phyloP scores from a whole-genome alignment of 257 asterid species.

The Echites panduratus region DNA sequence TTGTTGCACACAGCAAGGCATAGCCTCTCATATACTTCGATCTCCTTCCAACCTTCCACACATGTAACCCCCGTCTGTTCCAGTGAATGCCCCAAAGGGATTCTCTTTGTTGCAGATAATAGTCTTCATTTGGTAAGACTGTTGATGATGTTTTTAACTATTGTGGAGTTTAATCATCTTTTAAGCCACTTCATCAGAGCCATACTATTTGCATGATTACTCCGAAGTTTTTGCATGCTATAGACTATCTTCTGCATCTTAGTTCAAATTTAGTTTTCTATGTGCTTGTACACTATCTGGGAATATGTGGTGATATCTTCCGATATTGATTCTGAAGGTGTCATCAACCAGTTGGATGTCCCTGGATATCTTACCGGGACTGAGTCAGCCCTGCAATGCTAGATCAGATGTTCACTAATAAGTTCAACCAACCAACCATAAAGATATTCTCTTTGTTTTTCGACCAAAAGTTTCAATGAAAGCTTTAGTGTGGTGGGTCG shows the following conservation, averaged over 20 bases:
- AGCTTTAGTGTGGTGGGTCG: background rate
- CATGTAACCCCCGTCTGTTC: conserved; percentile 95
- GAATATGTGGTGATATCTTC: background rate
- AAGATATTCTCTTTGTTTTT: background rate
- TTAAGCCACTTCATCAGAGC: background rate
- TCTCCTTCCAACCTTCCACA: conserved; percentile 92
- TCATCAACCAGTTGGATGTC: background rate
- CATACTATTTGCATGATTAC: background rate
- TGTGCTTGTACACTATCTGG: background rate
- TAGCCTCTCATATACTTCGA: conserved; percentile 87
- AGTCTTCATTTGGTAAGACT: conserved; percentile 87
- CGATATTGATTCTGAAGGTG: background rate
- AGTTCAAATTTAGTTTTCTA: background rate
- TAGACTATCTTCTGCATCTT: background rate
- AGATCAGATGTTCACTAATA: background rate
- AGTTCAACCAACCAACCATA: background rate
- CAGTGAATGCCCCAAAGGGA: conserved; percentile 80
- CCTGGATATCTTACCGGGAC: background rate
- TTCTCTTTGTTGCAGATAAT: conserved; percentile 89
- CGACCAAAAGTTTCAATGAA: background rate
- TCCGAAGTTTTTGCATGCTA: background rate
- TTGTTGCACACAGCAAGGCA: conserved; percentile 92
- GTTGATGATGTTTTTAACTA: background rate
- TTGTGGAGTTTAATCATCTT: background rate
- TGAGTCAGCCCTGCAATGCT: background rate